Conservation (phyloP, 306 rosid species). For the Quercus variabilis region DNA sequence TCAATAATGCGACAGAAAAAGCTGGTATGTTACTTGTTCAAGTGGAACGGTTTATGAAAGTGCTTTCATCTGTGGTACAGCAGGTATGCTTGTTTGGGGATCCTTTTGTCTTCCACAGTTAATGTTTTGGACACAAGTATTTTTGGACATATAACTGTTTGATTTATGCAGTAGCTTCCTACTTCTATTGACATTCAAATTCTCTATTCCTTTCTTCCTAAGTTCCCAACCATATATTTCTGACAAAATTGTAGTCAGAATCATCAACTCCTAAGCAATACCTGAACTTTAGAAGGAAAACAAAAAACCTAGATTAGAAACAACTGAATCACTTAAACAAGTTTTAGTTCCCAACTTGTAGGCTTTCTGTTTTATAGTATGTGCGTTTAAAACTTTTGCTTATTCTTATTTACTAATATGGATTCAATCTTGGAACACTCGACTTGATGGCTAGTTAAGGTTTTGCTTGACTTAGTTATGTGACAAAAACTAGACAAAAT, state of each 20-base stretch:
- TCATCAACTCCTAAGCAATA: not conserved
- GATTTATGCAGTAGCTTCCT: conserved; percentile 4
- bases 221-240: not conserved
- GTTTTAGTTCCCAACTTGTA: too few relatives aligned
- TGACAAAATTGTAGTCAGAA: not conserved
- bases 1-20: conserved; percentile 72
- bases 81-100: conserved; percentile 55
- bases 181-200: conserved; percentile 6
- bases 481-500: not conserved
- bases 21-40: conserved; percentile 96
- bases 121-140: conserved; percentile 2
- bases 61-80: conserved; percentile 88
- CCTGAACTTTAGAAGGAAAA: not conserved
- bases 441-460: too few relatives aligned
- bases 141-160: conserved; percentile 15
- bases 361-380: too few relatives aligned
- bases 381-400: too few relatives aligned
- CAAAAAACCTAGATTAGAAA: not conserved
- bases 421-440: too few relatives aligned
- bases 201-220: not conserved
- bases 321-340: too few relatives aligned
- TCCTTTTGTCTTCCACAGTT: not conserved
- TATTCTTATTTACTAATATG: too few relatives aligned
- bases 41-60: conserved; percentile 87
- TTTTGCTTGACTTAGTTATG: not conserved